phyloP scores from a whole-genome alignment of 176 grass and related monocot species.

The Avena sativa region DNA sequence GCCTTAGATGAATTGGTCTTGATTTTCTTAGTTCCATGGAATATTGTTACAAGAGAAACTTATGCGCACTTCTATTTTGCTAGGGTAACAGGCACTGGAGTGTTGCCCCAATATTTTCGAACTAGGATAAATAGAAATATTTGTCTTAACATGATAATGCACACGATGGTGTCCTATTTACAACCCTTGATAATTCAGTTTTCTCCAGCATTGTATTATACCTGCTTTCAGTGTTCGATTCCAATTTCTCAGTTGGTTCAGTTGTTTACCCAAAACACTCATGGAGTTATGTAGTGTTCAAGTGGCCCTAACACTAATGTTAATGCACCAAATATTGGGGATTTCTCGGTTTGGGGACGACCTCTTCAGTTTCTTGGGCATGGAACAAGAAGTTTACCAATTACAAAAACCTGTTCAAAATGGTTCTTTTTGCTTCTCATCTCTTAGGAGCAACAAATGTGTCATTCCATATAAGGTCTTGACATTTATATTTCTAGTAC shows the following conservation, averaged over 20 bases:
- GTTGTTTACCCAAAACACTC: neutral
- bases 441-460: slow-evolving; percentile 16
- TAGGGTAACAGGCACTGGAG: neutral
- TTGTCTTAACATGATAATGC: slow-evolving; percentile 4
- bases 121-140: neutral
- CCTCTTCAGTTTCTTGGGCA: neutral
- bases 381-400: neutral
- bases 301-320: neutral
- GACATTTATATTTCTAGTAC: slow-evolving; percentile 1
- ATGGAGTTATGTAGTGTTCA: neutral
- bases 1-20: neutral
- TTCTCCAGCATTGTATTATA: neutral
- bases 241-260: neutral
- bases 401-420: slow-evolving; percentile 7
- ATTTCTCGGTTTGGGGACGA: neutral
- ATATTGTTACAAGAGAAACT: neutral
- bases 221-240: neutral
- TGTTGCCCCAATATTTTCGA: neutral
- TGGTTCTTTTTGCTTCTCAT: neutral
- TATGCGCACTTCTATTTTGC: neutral
- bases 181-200: neutral
- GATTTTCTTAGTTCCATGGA: neutral
- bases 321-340: neutral
- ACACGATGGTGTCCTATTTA: neutral
- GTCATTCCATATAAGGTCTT: neutral